Base-by-base conservation (phyloP, 164 flowering plant species). In the Liquidambar formosana region DNA sequence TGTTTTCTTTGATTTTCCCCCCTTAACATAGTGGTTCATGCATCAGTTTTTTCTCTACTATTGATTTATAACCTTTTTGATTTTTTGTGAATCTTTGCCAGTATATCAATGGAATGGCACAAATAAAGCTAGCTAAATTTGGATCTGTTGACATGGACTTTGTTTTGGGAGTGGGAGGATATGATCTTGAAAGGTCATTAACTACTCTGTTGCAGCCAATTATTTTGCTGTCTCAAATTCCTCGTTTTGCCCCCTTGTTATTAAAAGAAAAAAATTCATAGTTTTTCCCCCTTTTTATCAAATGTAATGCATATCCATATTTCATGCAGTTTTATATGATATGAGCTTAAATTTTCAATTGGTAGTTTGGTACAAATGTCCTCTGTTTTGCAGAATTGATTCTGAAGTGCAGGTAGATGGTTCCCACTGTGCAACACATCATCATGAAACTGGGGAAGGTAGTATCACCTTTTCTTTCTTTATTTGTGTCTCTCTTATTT, bases 161-260 rank as follows among this genome's bases (percentile, higher is more conserved):
- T 75, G 97, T 95, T 70, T 69, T 95, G 52, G 99, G 99, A 64
- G 84, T 95, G 21, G 99, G 99, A 52, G 99, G 99, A 70, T 95
- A 95, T 78, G 99, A 95, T 90, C 93, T 91, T 64, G 94, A 93
- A 62, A 93, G 97, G 99, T 90, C 46, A 41, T 21, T 51, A 15
- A 25, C 65, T 64, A 9, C 13, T 56, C 45, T 70, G 18, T 57
- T 62, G 47, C 25, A 58, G 18, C n/a, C 5, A 14, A 23, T 13
- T 0, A 1, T 23, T 18, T 26, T 64, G 18, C 56, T 16, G 8
- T 28, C 13, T 64, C 21, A 33, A 26, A 10, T 38, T 61, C 26
- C 33, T 61, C 5, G 53, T 61, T 41, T 9, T n/a, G n/a, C n/a
- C n/a, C n/a, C n/a, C n/a, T n/a, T n/a, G n/a, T n/a, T n/a, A n/a